A percentile compares a stretch with the other conserved stretches of the same genome.
Evolutionary conservation across 73 alveolate species (phyloP).

Genomic region (Stentor coeruleus): DNA sequence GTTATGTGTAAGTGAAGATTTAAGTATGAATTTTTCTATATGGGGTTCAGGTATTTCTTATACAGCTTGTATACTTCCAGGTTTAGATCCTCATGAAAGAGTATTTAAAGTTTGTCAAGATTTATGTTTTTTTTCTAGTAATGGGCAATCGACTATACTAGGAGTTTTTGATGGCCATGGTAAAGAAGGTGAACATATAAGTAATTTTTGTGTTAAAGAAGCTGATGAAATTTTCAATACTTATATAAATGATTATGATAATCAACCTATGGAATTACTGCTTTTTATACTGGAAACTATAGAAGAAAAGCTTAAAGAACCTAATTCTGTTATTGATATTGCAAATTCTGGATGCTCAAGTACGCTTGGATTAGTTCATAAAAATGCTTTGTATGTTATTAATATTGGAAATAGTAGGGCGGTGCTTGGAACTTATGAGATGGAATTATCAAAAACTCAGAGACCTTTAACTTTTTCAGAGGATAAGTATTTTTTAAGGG

Average conservation of each 20-base stretch:
- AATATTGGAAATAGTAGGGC: constrained; percentile 42
- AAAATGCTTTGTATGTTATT: not conserved
- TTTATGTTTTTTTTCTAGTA: not conserved
- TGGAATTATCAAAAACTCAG: not conserved
- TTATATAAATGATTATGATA: not conserved
- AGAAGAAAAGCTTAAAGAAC: not conserved
- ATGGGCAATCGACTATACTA: not conserved
- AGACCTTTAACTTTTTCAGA: not conserved
- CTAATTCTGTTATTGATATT: not conserved
- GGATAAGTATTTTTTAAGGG: not conserved
- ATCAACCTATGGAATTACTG: not conserved
- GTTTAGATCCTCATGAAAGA: constrained; percentile 21
- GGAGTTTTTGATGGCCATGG: constrained; percentile 33
- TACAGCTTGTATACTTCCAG: constrained; percentile 27
- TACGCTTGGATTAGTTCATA: not conserved
- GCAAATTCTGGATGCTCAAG: constrained; percentile 11
- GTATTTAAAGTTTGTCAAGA: constrained; percentile 12
- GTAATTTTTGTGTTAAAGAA: not conserved
- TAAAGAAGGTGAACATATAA: constrained; percentile 10
- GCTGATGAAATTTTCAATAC: not conserved
- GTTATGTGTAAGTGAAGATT: not conserved
- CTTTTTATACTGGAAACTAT: not conserved
- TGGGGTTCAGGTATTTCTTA: not conserved
- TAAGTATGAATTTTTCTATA: not conserved
- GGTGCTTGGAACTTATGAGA: constrained; percentile 19